phyloP scores from a whole-genome alignment of 208 protist genomes.

The Trypanosoma lewisi region DNA sequence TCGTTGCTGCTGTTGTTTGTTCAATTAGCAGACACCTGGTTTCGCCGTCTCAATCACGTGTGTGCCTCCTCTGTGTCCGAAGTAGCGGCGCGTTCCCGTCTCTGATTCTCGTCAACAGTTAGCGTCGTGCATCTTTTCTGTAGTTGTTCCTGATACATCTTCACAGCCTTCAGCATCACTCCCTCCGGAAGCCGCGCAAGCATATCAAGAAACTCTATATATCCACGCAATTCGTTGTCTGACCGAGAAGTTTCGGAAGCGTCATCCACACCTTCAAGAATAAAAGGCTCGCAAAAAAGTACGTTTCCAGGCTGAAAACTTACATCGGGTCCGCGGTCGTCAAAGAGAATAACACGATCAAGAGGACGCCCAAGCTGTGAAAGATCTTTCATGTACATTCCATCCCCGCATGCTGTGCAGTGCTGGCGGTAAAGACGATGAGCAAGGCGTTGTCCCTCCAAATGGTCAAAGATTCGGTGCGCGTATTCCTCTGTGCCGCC shows the following conservation, averaged over 20 bases:
- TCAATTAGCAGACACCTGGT: no score
- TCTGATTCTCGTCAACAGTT: neutral
- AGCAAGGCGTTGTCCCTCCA: slow-evolving; percentile 37
- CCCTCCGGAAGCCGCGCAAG: slow-evolving; percentile 33
- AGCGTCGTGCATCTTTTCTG: neutral
- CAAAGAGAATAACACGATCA: slow-evolving; percentile 51
- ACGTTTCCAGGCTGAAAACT: slow-evolving; percentile 53
- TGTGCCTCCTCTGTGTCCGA: neutral
- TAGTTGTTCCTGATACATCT: slow-evolving; percentile 14
- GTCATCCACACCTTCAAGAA: slow-evolving; percentile 34
- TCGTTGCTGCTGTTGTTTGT: no score
- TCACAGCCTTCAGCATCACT: slow-evolving; percentile 34
- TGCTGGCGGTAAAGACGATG: slow-evolving; percentile 55
- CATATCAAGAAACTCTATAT: slow-evolving; percentile 22
- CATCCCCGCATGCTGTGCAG: slow-evolving; percentile 33
- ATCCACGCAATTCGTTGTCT: slow-evolving; percentile 21
- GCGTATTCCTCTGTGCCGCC: slow-evolving; percentile 63
- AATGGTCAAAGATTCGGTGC: slow-evolving; percentile 41
- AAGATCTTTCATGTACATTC: slow-evolving; percentile 52
- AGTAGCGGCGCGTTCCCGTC: neutral
- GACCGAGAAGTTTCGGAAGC: neutral
- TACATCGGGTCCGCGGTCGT: slow-evolving; percentile 65
- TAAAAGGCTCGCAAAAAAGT: slow-evolving; percentile 60
- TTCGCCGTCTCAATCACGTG: no score
- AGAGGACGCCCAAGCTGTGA: slow-evolving; percentile 31